A percentile compares a stretch with the other conserved stretches of the same genome.
These are phyloP conservation scores for Conticribra weissflogii DNA, from an alignment of 108 stramenopile genomes.

Conservation along the genomic window DNA sequence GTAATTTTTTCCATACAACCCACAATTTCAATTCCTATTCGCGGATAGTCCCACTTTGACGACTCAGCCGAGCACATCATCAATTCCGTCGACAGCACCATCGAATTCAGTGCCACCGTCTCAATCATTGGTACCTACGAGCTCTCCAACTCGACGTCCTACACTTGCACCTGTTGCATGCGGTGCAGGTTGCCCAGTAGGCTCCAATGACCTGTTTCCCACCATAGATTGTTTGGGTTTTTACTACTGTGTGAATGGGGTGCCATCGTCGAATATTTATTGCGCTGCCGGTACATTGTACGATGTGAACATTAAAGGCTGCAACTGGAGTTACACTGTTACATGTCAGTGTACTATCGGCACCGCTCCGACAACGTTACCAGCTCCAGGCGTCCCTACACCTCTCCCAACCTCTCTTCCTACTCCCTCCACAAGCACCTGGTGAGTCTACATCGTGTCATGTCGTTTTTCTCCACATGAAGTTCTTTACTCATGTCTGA, in stretches of 20 bases:
- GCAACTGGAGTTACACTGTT: constrained; percentile 16
- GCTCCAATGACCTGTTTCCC: constrained; percentile 6
- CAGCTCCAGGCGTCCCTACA: too few relatives aligned
- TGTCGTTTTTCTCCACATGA: too few relatives aligned
- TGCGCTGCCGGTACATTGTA: constrained; percentile 15
- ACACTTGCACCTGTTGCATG: constrained; percentile 3
- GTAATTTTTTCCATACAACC: too few relatives aligned
- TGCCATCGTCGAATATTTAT: not conserved
- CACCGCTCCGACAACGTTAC: not conserved
- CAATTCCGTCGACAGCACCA: constrained; percentile 11
- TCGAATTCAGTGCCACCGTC: constrained; percentile 7
- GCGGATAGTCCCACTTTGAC: too few relatives aligned
- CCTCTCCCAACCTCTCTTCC: too few relatives aligned
- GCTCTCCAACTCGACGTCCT: constrained; percentile 6
- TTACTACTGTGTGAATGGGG: constrained; percentile 19
- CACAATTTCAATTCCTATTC: too few relatives aligned
- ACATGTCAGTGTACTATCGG: constrained; percentile 16
- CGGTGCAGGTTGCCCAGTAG: constrained; percentile 6
- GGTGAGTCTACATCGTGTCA: too few relatives aligned
- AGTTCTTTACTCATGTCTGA: too few relatives aligned
- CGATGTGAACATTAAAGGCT: constrained; percentile 5
- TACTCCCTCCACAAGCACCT: too few relatives aligned
- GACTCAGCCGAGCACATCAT: too few relatives aligned
- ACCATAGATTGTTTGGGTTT: constrained; percentile 18
- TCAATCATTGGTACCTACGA: constrained; percentile 1